A percentile compares a stretch with the other conserved stretches of the same genome.
These are phyloP conservation scores for Pseudogymnoascus sp. DNA, from an alignment of 2,329 filamentous ascomycete species.

Conservation along the genomic window DNA sequence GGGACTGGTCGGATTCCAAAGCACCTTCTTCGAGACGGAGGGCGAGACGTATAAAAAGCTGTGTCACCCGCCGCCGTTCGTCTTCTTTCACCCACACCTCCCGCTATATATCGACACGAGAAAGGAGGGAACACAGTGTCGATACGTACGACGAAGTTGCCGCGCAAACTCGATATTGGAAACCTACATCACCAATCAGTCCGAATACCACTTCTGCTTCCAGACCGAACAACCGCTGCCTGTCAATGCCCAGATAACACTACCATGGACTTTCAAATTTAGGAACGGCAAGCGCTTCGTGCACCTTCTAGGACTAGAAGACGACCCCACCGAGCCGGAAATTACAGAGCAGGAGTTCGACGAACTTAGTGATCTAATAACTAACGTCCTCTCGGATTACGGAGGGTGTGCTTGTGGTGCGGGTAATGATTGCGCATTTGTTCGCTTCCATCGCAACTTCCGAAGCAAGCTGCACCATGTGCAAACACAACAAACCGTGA, in stretches of 20 bases:
- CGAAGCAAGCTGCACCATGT: slow-evolving; percentile 36
- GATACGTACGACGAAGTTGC: slow-evolving; percentile 89
- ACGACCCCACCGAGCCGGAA: slow-evolving; percentile 46
- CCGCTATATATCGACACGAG: slow-evolving; percentile 91
- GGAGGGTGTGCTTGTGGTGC: slow-evolving; percentile 70
- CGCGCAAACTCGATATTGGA: slow-evolving; percentile 81
- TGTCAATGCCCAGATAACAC: slow-evolving; percentile 53
- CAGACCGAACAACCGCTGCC: slow-evolving; percentile 70
- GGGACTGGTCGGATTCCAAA: slow-evolving; percentile 64
- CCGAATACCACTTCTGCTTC: slow-evolving; percentile 87
- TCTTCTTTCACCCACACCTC: slow-evolving; percentile 79
- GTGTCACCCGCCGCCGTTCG: slow-evolving; percentile 59
- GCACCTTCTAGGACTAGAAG: slow-evolving; percentile 54
- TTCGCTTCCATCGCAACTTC: slow-evolving; percentile 52
- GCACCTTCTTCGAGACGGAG: slow-evolving; percentile 58
- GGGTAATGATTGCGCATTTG: slow-evolving; percentile 54
- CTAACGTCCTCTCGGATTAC: slow-evolving; percentile 64
- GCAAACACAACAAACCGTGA: slow-evolving; percentile 37
- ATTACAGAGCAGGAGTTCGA: slow-evolving; percentile 53
- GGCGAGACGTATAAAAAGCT: slow-evolving; percentile 61
- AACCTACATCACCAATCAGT: slow-evolving; percentile 67
- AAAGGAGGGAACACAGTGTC: slow-evolving; percentile 72
- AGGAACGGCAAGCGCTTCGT: slow-evolving; percentile 48
- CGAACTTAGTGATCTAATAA: slow-evolving; percentile 55
- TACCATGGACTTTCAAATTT: slow-evolving; percentile 59